Evolutionary conservation across 1,139 yeast species (phyloP).

Genomic region (Geotrichum europaeum): DNA sequence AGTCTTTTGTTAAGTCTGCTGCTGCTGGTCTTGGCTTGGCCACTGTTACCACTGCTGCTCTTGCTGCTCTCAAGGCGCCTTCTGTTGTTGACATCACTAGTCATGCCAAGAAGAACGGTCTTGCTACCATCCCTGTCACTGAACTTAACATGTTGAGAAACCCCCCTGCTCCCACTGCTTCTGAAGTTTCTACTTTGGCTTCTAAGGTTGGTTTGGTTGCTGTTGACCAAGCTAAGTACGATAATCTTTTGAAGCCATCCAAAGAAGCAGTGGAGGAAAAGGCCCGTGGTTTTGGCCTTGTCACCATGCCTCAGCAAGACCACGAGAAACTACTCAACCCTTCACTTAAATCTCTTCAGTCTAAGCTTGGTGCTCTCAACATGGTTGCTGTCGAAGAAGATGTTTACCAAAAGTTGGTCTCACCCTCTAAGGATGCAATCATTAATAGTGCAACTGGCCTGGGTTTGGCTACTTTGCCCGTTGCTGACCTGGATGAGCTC

Average conservation of each 20-base stretch:
- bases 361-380: constrained; percentile 1
- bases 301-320: constrained; percentile 4
- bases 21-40: constrained; percentile 30
- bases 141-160: constrained; percentile 22
- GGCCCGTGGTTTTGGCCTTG: constrained; percentile 19
- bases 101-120: constrained; percentile 30
- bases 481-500: constrained; percentile 27
- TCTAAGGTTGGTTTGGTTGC: constrained; percentile 27
- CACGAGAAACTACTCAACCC: constrained; percentile 26
- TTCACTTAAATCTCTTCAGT: constrained; percentile 20
- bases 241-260: constrained; percentile 24
- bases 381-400: constrained; percentile 20
- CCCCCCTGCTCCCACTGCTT: constrained; percentile 22
- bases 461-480: constrained; percentile 40
- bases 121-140: constrained; percentile 22
- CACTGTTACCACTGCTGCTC: constrained; percentile 33
- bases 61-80: constrained; percentile 23
- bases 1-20: constrained; percentile 20
- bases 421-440: constrained; percentile 5
- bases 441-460: not conserved
- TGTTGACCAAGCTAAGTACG: constrained; percentile 23
- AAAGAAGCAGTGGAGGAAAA: constrained; percentile 21
- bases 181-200: constrained; percentile 24
- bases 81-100: constrained; percentile 26
- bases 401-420: constrained; percentile 29